Conservation (phyloP, 768 basidiomycete species). For the Lactifluus volemus region DNA sequence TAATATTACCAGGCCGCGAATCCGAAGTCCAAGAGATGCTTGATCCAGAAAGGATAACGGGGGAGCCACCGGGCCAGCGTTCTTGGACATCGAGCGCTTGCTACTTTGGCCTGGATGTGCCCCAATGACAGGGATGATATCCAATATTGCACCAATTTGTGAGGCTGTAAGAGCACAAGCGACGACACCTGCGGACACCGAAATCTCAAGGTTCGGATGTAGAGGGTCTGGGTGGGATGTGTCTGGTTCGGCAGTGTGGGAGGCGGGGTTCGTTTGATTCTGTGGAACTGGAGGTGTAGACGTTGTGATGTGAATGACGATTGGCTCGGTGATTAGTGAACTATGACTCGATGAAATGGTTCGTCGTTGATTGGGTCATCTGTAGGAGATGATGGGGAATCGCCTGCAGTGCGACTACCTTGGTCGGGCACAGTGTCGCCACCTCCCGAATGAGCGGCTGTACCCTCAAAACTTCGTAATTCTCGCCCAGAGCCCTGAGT, state of each 20-base stretch:
- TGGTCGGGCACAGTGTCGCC: not conserved
- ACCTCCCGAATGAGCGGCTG: not conserved
- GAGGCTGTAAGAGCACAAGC: conserved; percentile 17
- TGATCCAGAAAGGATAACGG: conserved; percentile 24
- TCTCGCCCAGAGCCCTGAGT: not conserved
- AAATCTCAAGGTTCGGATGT: conserved; percentile 13
- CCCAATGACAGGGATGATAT: conserved; percentile 29
- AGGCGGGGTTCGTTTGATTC: not conserved
- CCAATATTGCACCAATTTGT: conserved; percentile 9
- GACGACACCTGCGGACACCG: conserved; percentile 12
- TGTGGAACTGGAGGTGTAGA: not conserved
- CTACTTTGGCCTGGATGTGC: conserved; percentile 12
- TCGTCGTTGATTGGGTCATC: not conserved
- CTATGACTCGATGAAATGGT: conserved; percentile 3
- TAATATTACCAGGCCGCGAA: conserved; percentile 42
- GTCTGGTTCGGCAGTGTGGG: not conserved
- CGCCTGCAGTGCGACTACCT: not conserved
- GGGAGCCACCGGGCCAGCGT: conserved; percentile 18
- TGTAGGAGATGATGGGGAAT: not conserved
- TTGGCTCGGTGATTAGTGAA: conserved; percentile 16
- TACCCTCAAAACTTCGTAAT: not conserved
- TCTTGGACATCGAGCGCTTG: conserved; percentile 11
- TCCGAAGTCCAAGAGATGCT: conserved; percentile 27
- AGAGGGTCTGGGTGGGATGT: not conserved
- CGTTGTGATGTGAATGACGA: conserved; percentile 15